phyloP scores from a whole-genome alignment of 2,329 filamentous ascomycete genomes.

The Penicillium sp. region DNA sequence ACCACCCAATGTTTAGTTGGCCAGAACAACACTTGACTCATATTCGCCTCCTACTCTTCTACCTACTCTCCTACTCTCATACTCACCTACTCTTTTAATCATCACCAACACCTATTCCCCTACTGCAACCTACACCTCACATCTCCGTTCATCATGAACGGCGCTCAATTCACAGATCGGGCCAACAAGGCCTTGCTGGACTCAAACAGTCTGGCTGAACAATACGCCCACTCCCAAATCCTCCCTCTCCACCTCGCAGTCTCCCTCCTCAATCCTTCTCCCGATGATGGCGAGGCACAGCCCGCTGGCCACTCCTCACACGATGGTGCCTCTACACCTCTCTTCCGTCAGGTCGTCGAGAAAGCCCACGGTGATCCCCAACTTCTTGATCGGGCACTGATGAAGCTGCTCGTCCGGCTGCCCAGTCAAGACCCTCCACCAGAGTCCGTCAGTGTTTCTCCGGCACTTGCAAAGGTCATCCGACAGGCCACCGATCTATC shows the following conservation, averaged over 20 bases:
- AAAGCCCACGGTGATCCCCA: slow-evolving; percentile 89
- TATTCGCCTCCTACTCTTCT: not conserved
- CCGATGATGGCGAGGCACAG: slow-evolving; percentile 67
- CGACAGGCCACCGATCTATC: slow-evolving; percentile 82
- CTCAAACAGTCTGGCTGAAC: slow-evolving; percentile 78
- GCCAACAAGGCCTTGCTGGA: slow-evolving; percentile 86
- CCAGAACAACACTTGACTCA: not conserved
- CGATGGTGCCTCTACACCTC: slow-evolving; percentile 58
- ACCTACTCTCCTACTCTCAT: too few relatives aligned
- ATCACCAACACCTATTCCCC: not conserved
- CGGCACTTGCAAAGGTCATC: slow-evolving; percentile 74
- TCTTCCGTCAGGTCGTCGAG: slow-evolving; percentile 93
- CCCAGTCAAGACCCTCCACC: slow-evolving; percentile 94
- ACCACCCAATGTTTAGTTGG: slow-evolving; percentile 3
- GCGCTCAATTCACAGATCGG: slow-evolving; percentile 77
- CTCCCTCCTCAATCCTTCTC: slow-evolving; percentile 44
- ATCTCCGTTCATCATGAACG: slow-evolving; percentile 34
- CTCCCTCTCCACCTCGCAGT: slow-evolving; percentile 82
- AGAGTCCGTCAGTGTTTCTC: slow-evolving; percentile 77
- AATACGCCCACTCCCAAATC: slow-evolving; percentile 87
- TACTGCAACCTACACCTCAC: not conserved
- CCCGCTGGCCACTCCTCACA: slow-evolving; percentile 59
- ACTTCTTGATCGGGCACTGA: slow-evolving; percentile 78
- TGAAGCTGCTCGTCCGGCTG: slow-evolving; percentile 83
- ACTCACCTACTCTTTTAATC: not conserved